Percentiles rank a stretch among this genome's conserved stretches.
These are phyloP conservation scores for Senna siamea DNA, from an alignment of 306 rosid species.

Conservation along the genomic window DNA sequence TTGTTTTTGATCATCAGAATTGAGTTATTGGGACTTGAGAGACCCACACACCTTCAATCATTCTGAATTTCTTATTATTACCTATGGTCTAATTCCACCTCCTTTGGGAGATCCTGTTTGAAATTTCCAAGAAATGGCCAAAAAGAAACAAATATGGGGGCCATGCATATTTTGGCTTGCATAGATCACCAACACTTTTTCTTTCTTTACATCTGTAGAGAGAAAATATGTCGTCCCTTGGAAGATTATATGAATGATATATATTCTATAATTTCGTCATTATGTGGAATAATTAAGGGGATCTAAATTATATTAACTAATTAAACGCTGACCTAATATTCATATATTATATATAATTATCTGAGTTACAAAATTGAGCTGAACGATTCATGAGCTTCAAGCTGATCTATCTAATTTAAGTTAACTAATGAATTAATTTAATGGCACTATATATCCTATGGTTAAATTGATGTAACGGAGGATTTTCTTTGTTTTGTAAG, in stretches of 20 bases:
- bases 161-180: not conserved
- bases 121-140: conserved; percentile 37
- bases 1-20: conserved; percentile 33
- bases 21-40: not conserved
- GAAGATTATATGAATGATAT: not conserved
- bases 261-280: not conserved
- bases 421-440: too few species aligned
- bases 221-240: not conserved
- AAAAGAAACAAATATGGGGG: conserved; percentile 23
- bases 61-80: not conserved
- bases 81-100: not conserved
- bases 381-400: not conserved
- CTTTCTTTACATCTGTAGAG: not conserved
- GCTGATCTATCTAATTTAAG: not conserved
- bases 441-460: too few species aligned
- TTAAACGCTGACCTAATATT: too few species aligned
- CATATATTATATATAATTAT: too few species aligned
- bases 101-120: conserved; percentile 9
- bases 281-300: not conserved
- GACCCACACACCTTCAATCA: conserved; percentile 46
- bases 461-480: too few species aligned
- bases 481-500: too few species aligned
- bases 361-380: too few species aligned
- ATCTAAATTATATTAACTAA: too few species aligned
- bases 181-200: not conserved